Base-by-base conservation (phyloP, 1,284 basidiomycete genomes). In the Ustilago crameri region DNA sequence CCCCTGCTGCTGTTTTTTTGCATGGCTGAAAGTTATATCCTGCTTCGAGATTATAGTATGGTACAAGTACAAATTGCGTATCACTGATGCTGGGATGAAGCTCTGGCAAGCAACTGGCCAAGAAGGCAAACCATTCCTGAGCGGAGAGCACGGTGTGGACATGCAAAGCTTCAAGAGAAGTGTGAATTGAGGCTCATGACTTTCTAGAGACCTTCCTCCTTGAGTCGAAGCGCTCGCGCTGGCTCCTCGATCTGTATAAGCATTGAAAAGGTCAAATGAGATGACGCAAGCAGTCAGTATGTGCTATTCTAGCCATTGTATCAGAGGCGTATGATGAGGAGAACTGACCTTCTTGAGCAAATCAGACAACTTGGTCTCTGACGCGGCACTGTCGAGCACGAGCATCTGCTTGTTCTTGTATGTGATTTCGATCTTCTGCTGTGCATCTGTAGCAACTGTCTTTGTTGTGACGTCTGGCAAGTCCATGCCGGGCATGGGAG, bases 321-420 rank as follows among this genome's bases (percentile, higher is more conserved):
- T 17, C 24, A 22, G 27, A 17, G 24, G 24, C 24, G 27, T 37
- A 7, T 17, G 9, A 15, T 23, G 15, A 23, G 37, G 20, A 46
- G 17, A n/a, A 52, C 61, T 0, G 59, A 73, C 70, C 65, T 69
- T 73, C 49, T 55, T 63, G 2, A 73, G 51, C 30, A 73, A 23
- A 8, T 68, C 70, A 5, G 47, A 26, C 30, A 73, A 27, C 12
- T 34, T 35, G 12, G 50, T 23, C 20, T 54, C 48, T 1, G 49
- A 47, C 12, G 64, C 55, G 14, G 45, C 12, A 14, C 32, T 38
- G 26, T 73, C 70, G 15, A 73, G 53, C 42, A 55, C 53, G 5
- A 73, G 49, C 27, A 40, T 64, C 48, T 64, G 51, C 58, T 69
- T 73, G 65, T 73, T 69, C 57, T 65, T 68, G 58, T 73, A 73